Percentiles rank a stretch among this genome's conserved stretches.
phyloP scores from a whole-genome alignment of 768 basidiomycete genomes.

The Termitomyces sp. region DNA sequence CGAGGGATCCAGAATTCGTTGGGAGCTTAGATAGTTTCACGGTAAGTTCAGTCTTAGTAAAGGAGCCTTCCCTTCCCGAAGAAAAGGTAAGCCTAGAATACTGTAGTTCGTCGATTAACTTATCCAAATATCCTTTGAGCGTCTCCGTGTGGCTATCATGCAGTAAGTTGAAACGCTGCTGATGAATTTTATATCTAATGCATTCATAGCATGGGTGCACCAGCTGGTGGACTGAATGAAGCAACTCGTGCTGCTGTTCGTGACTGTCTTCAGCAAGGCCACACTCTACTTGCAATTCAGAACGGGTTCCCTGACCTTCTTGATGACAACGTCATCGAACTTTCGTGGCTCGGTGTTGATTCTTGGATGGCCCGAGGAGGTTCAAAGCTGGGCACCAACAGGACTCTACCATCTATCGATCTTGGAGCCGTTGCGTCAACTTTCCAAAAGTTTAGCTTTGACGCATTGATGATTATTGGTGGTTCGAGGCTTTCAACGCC shows the following conservation, averaged over 20 bases:
- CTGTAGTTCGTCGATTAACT: background rate
- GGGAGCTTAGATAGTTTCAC: conserved; percentile 84
- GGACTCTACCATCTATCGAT: conserved; percentile 78
- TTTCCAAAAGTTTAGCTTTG: conserved; percentile 80
- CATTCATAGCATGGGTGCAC: conserved; percentile 77
- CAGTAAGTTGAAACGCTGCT: conserved; percentile 51
- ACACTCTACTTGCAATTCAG: conserved; percentile 84
- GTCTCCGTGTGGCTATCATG: conserved; percentile 77
- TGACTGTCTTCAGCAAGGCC: conserved; percentile 89
- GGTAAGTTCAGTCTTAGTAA: conserved; percentile 60
- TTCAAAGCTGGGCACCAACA: conserved; percentile 96
- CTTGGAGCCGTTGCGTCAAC: conserved; percentile 85
- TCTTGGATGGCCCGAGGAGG: conserved; percentile 96
- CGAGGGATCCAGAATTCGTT: conserved; percentile 87
- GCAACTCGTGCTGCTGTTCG: conserved; percentile 93
- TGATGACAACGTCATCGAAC: conserved; percentile 79
- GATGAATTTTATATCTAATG: background rate
- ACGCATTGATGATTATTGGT: conserved; percentile 85
- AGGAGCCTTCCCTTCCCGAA: conserved; percentile 46
- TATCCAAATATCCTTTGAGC: conserved; percentile 31
- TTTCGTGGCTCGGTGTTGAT: conserved; percentile 96
- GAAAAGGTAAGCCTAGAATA: conserved; percentile 31
- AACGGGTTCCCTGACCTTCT: conserved; percentile 96
- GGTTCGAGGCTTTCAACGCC: conserved; percentile 94
- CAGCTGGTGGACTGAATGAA: conserved; percentile 98